Evolutionary conservation across 345 rosid genomes (phyloP).

Genomic region (Boechera stricta): DNA sequence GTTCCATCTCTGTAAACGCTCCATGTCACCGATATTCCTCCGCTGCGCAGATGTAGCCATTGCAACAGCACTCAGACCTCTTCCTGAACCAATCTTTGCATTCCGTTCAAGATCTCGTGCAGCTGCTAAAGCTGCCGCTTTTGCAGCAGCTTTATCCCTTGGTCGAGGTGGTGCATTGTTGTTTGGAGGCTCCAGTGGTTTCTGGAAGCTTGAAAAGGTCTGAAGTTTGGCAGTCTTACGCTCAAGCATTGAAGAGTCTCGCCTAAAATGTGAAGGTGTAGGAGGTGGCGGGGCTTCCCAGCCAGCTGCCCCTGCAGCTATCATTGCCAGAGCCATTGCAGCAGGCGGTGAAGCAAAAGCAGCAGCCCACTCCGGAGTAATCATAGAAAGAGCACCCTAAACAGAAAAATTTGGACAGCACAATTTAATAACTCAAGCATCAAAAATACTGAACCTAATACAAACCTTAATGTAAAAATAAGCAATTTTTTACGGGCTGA

Average conservation of each 20-base stretch:
- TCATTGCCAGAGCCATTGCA: conserved; percentile 99
- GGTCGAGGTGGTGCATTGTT: conserved; percentile 72
- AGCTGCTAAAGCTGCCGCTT: conserved; percentile 98
- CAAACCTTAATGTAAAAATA: not conserved
- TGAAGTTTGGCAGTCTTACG: conserved; percentile 74
- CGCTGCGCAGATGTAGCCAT: conserved; percentile 99
- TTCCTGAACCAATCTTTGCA: conserved; percentile 99
- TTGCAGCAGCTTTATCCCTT: conserved; percentile 95
- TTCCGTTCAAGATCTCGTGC: conserved; percentile 98
- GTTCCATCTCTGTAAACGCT: conserved; percentile 94
- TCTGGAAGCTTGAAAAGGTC: conserved; percentile 94
- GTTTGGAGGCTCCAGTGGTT: conserved; percentile 64
- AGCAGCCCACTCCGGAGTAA: conserved; percentile 97
- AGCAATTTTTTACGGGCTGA: conserved; percentile 18
- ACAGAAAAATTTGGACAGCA: conserved; percentile 22
- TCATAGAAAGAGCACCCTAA: conserved; percentile 96
- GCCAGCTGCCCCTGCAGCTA: conserved; percentile 99
- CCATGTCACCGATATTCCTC: conserved; percentile 85
- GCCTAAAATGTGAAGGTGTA: conserved; percentile 66
- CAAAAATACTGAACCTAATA: conserved; percentile 22
- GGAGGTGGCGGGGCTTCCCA: conserved; percentile 75
- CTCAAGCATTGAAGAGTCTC: conserved; percentile 87
- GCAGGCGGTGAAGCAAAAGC: conserved; percentile 99
- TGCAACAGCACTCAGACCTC: conserved; percentile 99
- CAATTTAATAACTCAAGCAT: conserved; percentile 16